Evolutionary conservation across 257 asterid genomes (phyloP).

Genomic region (Jaltomata sinuosa): DNA sequence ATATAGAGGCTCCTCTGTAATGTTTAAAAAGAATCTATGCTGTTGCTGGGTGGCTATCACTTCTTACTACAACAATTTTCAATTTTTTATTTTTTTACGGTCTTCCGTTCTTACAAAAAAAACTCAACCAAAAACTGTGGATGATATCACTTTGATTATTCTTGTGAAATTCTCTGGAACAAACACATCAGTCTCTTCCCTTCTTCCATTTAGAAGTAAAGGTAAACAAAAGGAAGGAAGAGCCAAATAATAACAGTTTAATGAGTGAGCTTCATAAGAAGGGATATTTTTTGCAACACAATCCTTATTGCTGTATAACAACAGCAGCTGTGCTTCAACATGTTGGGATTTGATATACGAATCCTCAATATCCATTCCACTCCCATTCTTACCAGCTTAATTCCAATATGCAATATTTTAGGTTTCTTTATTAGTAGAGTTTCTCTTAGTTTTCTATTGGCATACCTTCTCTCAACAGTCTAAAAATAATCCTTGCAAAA

Average conservation of each 20-base stretch:
- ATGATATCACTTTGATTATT: not conserved
- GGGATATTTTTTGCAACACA: not conserved
- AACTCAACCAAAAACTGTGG: not conserved
- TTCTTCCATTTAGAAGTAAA: not conserved
- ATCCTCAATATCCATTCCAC: not conserved
- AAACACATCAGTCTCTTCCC: not conserved
- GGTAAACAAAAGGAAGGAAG: not conserved
- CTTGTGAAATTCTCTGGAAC: not conserved
- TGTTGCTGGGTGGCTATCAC: not conserved
- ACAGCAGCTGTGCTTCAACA: not conserved
- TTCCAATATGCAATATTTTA: not conserved
- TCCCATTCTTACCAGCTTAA: not conserved
- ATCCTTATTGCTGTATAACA: not conserved
- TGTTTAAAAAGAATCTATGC: not conserved
- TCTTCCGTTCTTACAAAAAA: not conserved
- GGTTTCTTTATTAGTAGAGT: not conserved
- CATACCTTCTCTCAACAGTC: not conserved
- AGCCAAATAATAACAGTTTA: not conserved
- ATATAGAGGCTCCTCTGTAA: not conserved
- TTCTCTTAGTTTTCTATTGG: not conserved
- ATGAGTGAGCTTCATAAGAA: not conserved
- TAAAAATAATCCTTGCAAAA: not conserved
- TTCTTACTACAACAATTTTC: not conserved
- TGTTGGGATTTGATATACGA: not conserved
- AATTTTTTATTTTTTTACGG: not conserved